Evolutionary conservation across 2,329 filamentous ascomycete genomes (phyloP).

Genomic region (Xylariales sp.): DNA sequence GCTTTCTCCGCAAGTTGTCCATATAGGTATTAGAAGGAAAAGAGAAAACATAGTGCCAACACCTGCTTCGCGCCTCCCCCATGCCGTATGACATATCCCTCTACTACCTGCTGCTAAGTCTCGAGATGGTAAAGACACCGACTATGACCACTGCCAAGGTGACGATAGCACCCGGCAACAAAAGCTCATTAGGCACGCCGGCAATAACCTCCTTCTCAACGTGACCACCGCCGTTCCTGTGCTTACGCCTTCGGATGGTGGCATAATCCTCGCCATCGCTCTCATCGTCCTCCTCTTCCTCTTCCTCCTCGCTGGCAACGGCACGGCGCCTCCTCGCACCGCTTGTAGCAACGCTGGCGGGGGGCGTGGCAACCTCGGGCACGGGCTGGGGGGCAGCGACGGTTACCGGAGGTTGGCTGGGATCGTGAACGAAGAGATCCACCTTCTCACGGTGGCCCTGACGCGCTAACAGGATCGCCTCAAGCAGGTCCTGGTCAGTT

Average conservation of each 20-base stretch:
- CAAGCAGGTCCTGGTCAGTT: constrained; percentile 85
- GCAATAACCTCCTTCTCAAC: constrained; percentile 72
- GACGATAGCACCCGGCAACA: constrained; percentile 90
- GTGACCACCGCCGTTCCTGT: constrained; percentile 33
- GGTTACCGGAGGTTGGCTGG: constrained; percentile 78
- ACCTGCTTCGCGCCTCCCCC: no score
- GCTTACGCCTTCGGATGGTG: constrained; percentile 50
- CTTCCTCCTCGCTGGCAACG: constrained; percentile 40
- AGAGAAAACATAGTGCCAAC: no score
- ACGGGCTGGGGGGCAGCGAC: constrained; percentile 47
- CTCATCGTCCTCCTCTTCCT: constrained; percentile 55
- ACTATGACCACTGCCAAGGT: constrained; percentile 93
- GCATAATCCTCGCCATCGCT: constrained; percentile 42
- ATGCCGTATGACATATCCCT: constrained; percentile 6
- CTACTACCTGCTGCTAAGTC: constrained; percentile 52
- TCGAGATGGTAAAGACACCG: constrained; percentile 84
- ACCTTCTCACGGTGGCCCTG: constrained; percentile 83
- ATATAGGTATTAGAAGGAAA: no score
- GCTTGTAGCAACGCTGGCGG: constrained; percentile 38
- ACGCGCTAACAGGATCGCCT: constrained; percentile 81
- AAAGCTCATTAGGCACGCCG: constrained; percentile 88
- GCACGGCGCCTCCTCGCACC: constrained; percentile 47
- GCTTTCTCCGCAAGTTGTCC: no score
- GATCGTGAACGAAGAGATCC: constrained; percentile 93
- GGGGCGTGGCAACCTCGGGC: constrained; percentile 40